Conservation (phyloP, 192 early-diverging fungal species). For the Coemansia sp. region DNA sequence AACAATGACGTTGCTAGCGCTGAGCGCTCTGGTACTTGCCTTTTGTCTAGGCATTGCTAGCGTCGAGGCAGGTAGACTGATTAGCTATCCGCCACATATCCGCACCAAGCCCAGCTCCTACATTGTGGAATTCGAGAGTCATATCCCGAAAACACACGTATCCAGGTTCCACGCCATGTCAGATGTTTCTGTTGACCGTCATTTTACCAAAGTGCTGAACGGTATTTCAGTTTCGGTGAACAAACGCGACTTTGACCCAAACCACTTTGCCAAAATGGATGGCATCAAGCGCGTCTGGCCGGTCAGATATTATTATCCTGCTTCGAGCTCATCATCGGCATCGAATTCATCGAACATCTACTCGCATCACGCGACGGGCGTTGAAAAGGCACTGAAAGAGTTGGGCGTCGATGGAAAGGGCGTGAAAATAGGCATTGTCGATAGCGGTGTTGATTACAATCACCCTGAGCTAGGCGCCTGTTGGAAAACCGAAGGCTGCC, state of each 20-base stretch:
- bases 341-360: slow-evolving; percentile 1
- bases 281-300: slow-evolving; percentile 38
- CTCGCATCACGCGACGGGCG: slow-evolving; percentile 56
- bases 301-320: slow-evolving; percentile 13
- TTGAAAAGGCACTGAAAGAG: slow-evolving; percentile 45
- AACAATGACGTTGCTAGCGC: slow-evolving; percentile 2
- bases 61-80: neutral
- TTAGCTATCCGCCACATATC: slow-evolving; percentile 19
- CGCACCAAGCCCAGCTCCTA: slow-evolving; percentile 15
- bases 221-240: slow-evolving; percentile 21
- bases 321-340: neutral
- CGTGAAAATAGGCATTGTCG: slow-evolving; percentile 66
- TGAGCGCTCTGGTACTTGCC: slow-evolving; percentile 3
- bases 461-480: slow-evolving; percentile 68
- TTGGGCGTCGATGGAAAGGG: slow-evolving; percentile 62
- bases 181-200: slow-evolving; percentile 14
- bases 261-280: slow-evolving; percentile 22
- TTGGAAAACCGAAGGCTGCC: slow-evolving; percentile 60
- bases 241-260: neutral
- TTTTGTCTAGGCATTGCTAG: neutral
- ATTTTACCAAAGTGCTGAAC: slow-evolving; percentile 18
- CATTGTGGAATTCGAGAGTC: slow-evolving; percentile 36
- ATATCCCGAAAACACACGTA: slow-evolving; percentile 3
- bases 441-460: slow-evolving; percentile 67
- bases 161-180: slow-evolving; percentile 14